Conservation (phyloP, 129 eudicot genomes). For the Lactuca sativa region DNA sequence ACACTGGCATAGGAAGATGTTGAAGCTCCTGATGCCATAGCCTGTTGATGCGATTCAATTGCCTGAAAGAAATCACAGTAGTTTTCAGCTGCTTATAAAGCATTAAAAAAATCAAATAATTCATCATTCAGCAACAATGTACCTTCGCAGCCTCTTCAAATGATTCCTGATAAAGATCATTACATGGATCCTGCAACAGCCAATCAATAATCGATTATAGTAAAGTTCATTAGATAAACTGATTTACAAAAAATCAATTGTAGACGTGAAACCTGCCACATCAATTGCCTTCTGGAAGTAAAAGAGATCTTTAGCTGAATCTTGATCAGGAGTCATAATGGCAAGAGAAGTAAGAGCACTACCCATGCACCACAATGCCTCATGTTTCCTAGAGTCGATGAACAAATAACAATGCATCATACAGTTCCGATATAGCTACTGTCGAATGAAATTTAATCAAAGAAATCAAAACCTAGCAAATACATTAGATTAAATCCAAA, state of each 20-base stretch:
- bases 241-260: not conserved
- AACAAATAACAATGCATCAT: slow-evolving; percentile 74
- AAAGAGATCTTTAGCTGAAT: slow-evolving; percentile 65
- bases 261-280: slow-evolving; percentile 34
- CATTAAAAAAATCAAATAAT: too few relatives aligned
- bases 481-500: too few relatives aligned
- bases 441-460: slow-evolving; percentile 14
- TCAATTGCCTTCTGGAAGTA: slow-evolving; percentile 73
- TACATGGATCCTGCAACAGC: slow-evolving; percentile 65
- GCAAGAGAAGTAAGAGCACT: slow-evolving; percentile 84
- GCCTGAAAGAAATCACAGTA: slow-evolving; percentile 41
- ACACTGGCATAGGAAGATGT: slow-evolving; percentile 61
- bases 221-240: too few relatives aligned
- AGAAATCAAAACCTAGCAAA: too few relatives aligned
- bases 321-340: slow-evolving; percentile 61
- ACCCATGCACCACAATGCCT: slow-evolving; percentile 83
- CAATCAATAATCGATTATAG: not conserved
- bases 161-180: slow-evolving; percentile 76
- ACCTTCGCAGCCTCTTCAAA: slow-evolving; percentile 82
- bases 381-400: slow-evolving; percentile 63
- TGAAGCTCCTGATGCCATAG: slow-evolving; percentile 42
- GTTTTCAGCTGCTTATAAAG: too few relatives aligned
- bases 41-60: slow-evolving; percentile 68
- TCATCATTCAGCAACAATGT: not conserved
- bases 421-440: slow-evolving; percentile 72